Conservation (phyloP, 352 stramenopile species). For the Globisporangium abappressorium region DNA sequence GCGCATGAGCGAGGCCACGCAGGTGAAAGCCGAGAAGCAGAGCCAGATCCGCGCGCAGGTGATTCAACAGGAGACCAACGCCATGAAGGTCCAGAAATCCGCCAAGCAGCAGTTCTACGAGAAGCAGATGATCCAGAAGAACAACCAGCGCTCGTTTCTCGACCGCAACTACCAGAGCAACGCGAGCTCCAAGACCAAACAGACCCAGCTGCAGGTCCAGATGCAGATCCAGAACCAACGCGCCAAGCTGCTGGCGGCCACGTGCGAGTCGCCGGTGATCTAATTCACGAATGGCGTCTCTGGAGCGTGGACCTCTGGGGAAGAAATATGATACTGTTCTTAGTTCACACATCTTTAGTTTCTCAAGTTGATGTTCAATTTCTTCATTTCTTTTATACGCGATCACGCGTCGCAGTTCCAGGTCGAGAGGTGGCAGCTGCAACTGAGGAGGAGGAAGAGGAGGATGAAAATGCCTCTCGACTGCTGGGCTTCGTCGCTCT, state of each 20-base stretch:
- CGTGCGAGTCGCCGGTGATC: slow-evolving; percentile 10
- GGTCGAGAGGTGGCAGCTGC: slow-evolving; percentile 5
- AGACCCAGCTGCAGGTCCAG: slow-evolving; percentile 35
- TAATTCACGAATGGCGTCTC: neutral
- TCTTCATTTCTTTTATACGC: neutral
- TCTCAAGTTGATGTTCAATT: neutral
- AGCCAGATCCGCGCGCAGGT: slow-evolving; percentile 50
- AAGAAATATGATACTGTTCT: too few species aligned
- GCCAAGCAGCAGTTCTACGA: slow-evolving; percentile 69
- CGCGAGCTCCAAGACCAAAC: slow-evolving; percentile 54
- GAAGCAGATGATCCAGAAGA: slow-evolving; percentile 52
- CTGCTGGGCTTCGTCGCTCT: neutral
- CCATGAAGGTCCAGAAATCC: slow-evolving; percentile 37
- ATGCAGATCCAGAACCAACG: slow-evolving; percentile 39
- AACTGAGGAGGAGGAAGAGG: slow-evolving; percentile 7
- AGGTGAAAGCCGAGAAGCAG: slow-evolving; percentile 40
- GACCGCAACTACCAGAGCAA: slow-evolving; percentile 61
- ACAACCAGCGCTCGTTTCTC: slow-evolving; percentile 48
- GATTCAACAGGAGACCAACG: slow-evolving; percentile 31
- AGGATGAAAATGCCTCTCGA: slow-evolving; percentile 1
- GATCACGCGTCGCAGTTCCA: slow-evolving; percentile 19
- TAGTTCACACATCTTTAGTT: neutral
- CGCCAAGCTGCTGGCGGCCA: slow-evolving; percentile 8
- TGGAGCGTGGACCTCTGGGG: neutral
- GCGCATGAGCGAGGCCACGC: slow-evolving; percentile 48